Percentiles rank a stretch among this genome's conserved stretches.
phyloP scores from a whole-genome alignment of 164 flowering plant species.

The Echeveria elegans region DNA sequence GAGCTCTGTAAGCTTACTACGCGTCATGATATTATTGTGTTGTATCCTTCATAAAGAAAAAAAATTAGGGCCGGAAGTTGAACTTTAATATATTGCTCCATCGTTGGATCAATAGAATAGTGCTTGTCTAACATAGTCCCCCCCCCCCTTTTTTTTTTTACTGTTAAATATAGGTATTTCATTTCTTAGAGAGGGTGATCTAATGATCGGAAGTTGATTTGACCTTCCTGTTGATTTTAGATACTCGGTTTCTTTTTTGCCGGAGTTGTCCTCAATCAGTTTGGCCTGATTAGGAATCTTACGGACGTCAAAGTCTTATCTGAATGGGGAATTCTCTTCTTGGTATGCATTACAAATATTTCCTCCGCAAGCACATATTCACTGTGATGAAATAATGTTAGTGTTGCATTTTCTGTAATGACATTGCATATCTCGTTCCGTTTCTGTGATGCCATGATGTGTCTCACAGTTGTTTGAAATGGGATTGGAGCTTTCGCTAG shows the following conservation, averaged over 20 bases:
- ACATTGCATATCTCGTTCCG: not conserved
- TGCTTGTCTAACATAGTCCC: not conserved
- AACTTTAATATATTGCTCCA: not conserved
- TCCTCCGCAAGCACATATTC: not conserved
- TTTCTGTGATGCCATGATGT: not conserved
- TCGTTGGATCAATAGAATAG: not conserved
- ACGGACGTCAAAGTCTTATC: slow-evolving; percentile 93
- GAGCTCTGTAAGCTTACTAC: slow-evolving; percentile 70
- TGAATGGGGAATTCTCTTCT: slow-evolving; percentile 96
- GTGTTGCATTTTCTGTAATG: not conserved
- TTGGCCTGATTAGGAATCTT: slow-evolving; percentile 87
- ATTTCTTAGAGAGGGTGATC: too few species aligned
- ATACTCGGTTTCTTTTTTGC: slow-evolving; percentile 98
- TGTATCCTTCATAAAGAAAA: not conserved
- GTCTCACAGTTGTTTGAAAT: slow-evolving; percentile 85
- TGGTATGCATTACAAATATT: slow-evolving; percentile 32
- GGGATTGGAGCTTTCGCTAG: slow-evolving; percentile 97
- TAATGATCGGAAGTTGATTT: not conserved
- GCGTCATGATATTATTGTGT: not conserved
- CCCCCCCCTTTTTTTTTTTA: too few species aligned
- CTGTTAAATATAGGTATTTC: too few species aligned
- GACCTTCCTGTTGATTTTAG: slow-evolving; percentile 35
- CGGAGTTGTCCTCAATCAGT: slow-evolving; percentile 86
- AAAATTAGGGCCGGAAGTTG: too few species aligned
- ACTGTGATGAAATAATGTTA: not conserved